Conservation (phyloP, 2,329 filamentous ascomycete species). For the Colletotrichum incanum region DNA sequence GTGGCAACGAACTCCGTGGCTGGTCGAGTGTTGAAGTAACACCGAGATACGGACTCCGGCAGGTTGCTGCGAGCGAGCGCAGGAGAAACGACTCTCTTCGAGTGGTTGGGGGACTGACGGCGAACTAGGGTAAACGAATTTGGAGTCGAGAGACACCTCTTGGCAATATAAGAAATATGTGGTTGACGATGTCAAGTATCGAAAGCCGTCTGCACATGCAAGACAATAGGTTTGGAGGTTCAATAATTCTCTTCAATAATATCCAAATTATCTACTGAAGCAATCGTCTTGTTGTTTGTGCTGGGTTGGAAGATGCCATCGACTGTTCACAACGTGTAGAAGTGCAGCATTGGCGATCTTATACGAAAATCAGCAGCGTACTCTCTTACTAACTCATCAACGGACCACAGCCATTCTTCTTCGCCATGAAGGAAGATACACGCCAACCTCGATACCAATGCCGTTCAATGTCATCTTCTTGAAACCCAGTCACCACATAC, state of each 20-base stretch:
- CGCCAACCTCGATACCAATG: neutral
- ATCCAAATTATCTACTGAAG: neutral
- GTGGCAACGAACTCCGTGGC: neutral
- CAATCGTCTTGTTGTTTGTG: neutral
- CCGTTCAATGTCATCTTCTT: constrained; percentile 8
- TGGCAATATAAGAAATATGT: constrained; percentile 12
- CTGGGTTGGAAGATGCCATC: neutral
- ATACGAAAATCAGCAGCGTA: constrained; percentile 9
- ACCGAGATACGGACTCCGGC: constrained; percentile 8
- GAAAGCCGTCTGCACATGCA: constrained; percentile 22
- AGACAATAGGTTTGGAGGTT: neutral
- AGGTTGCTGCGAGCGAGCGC: neutral
- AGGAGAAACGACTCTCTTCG: neutral
- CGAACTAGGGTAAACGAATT: constrained; percentile 5
- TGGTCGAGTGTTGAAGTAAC: constrained; percentile 4
- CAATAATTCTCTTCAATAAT: neutral
- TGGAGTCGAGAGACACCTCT: neutral
- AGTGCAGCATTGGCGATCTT: constrained; percentile 25
- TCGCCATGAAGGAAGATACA: neutral
- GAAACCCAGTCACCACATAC: constrained; percentile 28
- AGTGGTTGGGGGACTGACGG: constrained; percentile 12
- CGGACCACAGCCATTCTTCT: neutral
- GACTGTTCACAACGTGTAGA: neutral
- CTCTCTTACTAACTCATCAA: neutral
- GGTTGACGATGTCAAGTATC: neutral